Evolutionary conservation across 345 rosid genomes (phyloP).

Genomic region (Camelina sativa): DNA sequence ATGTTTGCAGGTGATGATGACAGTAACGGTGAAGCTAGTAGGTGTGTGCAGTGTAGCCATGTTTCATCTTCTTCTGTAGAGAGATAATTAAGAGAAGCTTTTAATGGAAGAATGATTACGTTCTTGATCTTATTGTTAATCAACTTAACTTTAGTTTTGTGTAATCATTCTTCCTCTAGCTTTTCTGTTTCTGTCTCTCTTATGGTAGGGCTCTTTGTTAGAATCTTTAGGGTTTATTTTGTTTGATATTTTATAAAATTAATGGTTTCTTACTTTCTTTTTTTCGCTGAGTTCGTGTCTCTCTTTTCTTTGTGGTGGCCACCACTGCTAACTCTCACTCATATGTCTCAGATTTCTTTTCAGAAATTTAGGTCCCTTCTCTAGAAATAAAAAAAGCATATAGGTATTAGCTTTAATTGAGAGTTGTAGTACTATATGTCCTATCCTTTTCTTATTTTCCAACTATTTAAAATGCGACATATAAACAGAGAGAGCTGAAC

Average conservation of each 20-base stretch:
- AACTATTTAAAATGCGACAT: background rate
- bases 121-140: slow-evolving; percentile 32
- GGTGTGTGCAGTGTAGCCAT: slow-evolving; percentile 36
- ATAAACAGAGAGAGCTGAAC: background rate
- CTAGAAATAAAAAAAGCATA: slow-evolving; percentile 7
- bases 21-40: slow-evolving; percentile 39
- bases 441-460: slow-evolving; percentile 8
- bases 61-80: slow-evolving; percentile 29
- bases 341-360: slow-evolving; percentile 34
- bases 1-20: slow-evolving; percentile 38
- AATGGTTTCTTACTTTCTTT: background rate
- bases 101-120: slow-evolving; percentile 33
- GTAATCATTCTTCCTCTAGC: slow-evolving; percentile 37
- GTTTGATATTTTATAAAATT: slow-evolving; percentile 30
- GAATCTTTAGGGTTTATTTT: slow-evolving; percentile 33
- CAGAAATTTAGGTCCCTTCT: slow-evolving; percentile 28
- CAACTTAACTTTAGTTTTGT: slow-evolving; percentile 36
- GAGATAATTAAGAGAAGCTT: background rate
- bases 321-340: slow-evolving; percentile 20
- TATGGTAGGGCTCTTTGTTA: slow-evolving; percentile 38
- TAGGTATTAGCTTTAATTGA: slow-evolving; percentile 23
- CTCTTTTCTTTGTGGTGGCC: slow-evolving; percentile 35
- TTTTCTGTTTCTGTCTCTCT: slow-evolving; percentile 14
- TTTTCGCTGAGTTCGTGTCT: slow-evolving; percentile 1
- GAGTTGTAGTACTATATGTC: slow-evolving; percentile 32